Evolutionary conservation across 345 rosid genomes (phyloP).

Genomic region (Barbarea vulgaris): DNA sequence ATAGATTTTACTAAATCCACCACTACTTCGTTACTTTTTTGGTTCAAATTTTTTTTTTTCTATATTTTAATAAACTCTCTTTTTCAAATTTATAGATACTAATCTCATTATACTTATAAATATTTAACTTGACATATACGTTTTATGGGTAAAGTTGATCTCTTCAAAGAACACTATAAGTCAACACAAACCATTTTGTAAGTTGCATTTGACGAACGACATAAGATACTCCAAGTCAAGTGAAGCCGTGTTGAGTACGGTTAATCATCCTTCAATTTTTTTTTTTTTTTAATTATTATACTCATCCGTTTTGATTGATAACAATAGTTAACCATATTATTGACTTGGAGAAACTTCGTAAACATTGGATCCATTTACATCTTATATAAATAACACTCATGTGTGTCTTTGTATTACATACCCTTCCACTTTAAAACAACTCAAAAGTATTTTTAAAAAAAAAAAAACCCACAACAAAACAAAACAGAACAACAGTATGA

Average conservation of each 20-base stretch:
- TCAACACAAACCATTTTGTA: conserved; percentile 32
- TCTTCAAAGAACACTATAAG: conserved; percentile 22
- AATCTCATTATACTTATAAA: background rate
- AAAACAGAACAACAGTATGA: background rate
- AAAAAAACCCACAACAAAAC: background rate
- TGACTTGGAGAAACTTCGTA: conserved; percentile 1
- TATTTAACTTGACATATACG: background rate
- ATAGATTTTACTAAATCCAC: background rate
- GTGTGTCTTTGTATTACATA: background rate
- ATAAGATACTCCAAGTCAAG: background rate
- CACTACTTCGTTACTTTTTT: too few relatives aligned
- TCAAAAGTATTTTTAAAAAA: background rate
- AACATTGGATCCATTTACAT: background rate
- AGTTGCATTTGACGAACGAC: conserved; percentile 6
- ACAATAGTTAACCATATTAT: conserved; percentile 8
- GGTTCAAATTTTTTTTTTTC: background rate
- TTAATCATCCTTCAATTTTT: background rate
- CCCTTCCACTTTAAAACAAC: background rate
- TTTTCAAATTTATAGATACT: background rate
- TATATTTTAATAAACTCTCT: background rate
- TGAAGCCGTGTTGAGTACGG: conserved; percentile 27
- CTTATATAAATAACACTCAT: conserved; percentile 30
- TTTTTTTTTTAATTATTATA: background rate
- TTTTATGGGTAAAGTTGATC: background rate
- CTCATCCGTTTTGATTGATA: conserved; percentile 7